Conservation (phyloP, 768 basidiomycete genomes). For the Rhodotorula diobovata region DNA sequence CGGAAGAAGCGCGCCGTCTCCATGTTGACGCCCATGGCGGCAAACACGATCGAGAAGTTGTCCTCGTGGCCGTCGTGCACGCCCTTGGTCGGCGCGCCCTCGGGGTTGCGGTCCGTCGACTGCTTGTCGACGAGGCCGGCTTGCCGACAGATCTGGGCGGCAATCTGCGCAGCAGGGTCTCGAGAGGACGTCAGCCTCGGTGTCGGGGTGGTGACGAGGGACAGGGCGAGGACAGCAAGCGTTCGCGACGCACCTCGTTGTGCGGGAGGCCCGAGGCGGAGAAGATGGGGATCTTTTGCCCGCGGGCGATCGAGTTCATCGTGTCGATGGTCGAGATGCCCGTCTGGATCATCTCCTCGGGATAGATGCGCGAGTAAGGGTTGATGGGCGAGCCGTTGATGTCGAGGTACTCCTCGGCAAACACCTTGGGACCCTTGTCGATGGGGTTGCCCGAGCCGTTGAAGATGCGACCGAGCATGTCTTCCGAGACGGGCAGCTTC, state of each 20-base stretch:
- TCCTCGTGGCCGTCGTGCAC: slow-evolving; percentile 99
- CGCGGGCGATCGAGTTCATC: slow-evolving; percentile 99
- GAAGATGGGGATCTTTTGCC: slow-evolving; percentile 99
- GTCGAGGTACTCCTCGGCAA: slow-evolving; percentile 98
- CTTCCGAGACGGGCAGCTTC: slow-evolving; percentile 97
- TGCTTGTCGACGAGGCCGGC: slow-evolving; percentile 85
- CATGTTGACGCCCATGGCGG: slow-evolving; percentile 99
- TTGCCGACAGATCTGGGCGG: slow-evolving; percentile 99
- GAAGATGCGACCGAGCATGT: slow-evolving; percentile 98
- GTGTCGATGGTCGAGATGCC: slow-evolving; percentile 97
- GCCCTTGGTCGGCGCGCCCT: slow-evolving; percentile 85
- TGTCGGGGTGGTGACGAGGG: neutral
- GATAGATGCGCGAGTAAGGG: slow-evolving; percentile 96
- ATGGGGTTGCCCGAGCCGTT: slow-evolving; percentile 98
- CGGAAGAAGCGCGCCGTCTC: slow-evolving; percentile 99
- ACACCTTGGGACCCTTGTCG: slow-evolving; percentile 97
- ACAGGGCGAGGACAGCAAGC: slow-evolving; percentile 6
- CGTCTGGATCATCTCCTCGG: slow-evolving; percentile 99
- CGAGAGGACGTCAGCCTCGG: slow-evolving; percentile 8
- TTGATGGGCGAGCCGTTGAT: slow-evolving; percentile 99
- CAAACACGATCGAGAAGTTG: slow-evolving; percentile 99
- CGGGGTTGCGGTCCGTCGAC: slow-evolving; percentile 90
- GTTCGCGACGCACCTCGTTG: slow-evolving; percentile 83
- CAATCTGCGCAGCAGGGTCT: slow-evolving; percentile 85
- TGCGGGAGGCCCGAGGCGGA: slow-evolving; percentile 97